phyloP scores from a whole-genome alignment of 2,329 filamentous ascomycete genomes.

The Fragosphaeria purpurea region DNA sequence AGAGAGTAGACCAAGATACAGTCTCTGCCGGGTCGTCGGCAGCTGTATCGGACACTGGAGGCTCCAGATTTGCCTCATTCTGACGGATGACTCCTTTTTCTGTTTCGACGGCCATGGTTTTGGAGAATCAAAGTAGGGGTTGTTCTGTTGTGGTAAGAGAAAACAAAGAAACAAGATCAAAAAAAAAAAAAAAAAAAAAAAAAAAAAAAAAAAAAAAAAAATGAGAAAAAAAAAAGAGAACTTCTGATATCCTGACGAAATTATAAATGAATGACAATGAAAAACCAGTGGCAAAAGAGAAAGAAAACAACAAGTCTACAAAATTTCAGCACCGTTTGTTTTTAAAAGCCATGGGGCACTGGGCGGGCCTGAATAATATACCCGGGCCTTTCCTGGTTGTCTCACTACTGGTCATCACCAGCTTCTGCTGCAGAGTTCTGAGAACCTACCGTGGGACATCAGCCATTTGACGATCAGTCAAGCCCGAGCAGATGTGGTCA shows the following conservation, averaged over 20 bases:
- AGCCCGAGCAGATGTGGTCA: too few species aligned
- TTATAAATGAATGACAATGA: conserved; percentile 1
- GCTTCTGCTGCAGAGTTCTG: too few species aligned
- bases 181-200: neutral
- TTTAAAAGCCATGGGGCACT: too few species aligned
- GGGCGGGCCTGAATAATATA: too few species aligned
- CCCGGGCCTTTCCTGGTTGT: too few species aligned
- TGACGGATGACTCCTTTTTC: neutral
- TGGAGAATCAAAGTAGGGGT: conserved; percentile 34
- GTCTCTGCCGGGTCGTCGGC: neutral
- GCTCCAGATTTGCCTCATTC: too few species aligned
- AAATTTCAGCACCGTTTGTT: too few species aligned
- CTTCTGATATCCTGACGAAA: neutral
- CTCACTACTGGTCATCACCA: too few species aligned
- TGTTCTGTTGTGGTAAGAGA: conserved; percentile 20
- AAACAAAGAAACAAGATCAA: neutral
- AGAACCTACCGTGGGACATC: too few species aligned
- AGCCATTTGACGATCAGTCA: too few species aligned
- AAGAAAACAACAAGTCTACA: too few species aligned
- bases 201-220: neutral
- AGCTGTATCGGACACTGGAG: too few species aligned
- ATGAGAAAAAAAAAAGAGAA: neutral
- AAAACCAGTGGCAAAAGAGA: neutral
- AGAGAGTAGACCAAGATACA: neutral
- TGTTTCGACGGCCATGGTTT: conserved; percentile 37